Percentiles rank a stretch among this genome's conserved stretches.
Conservation (phyloP, 306 rosid species). For the Citrullus colocynthis region DNA sequence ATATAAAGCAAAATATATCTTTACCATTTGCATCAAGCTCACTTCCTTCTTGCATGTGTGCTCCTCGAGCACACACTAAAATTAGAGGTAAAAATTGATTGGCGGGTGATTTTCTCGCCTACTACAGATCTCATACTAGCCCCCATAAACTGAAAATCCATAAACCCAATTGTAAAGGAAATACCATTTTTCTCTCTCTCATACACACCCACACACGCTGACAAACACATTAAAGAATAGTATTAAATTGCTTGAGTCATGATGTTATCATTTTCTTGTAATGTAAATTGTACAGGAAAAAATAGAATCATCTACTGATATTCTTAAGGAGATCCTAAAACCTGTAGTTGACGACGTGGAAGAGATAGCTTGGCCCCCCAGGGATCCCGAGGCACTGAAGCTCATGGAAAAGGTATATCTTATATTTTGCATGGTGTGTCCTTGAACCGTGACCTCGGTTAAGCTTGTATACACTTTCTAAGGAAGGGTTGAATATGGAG, state of each 20-base stretch:
- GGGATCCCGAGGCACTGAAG: slow-evolving; percentile 53
- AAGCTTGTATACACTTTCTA: neutral
- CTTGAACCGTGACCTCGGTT: neutral
- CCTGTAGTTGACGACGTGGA: slow-evolving; percentile 65
- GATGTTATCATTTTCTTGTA: neutral
- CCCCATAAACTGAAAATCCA: neutral
- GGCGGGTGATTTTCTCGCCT: neutral
- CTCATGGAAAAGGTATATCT: slow-evolving; percentile 51
- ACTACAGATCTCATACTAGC: neutral
- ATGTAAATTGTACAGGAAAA: slow-evolving; percentile 41
- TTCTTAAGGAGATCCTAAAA: slow-evolving; percentile 61
- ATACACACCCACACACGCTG: neutral
- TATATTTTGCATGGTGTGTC: neutral
- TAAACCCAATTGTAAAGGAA: neutral
- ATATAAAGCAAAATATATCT: too few species aligned
- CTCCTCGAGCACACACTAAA: neutral
- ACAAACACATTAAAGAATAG: neutral
- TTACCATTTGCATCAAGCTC: neutral
- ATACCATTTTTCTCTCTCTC: slow-evolving; percentile 9
- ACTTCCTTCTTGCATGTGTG: neutral
- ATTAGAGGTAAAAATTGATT: neutral
- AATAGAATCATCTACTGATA: slow-evolving; percentile 85
- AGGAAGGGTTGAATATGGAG: neutral
- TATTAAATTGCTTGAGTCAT: neutral
- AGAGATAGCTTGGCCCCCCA: slow-evolving; percentile 87